phyloP scores from a whole-genome alignment of 1,284 basidiomycete genomes.

The Tausonia pullulans region DNA sequence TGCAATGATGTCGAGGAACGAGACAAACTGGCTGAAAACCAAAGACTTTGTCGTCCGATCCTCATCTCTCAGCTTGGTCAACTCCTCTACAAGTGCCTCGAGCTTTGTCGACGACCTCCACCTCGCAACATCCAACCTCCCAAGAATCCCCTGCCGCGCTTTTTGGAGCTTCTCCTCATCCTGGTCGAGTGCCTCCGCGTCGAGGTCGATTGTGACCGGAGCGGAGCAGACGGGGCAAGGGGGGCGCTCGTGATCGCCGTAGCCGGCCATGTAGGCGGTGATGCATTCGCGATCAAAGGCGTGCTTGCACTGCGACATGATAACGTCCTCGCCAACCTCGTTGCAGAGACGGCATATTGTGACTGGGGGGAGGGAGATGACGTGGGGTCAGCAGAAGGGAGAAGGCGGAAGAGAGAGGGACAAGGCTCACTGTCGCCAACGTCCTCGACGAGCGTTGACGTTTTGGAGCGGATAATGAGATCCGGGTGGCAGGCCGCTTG shows the following conservation, averaged over 20 bases:
- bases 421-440: conserved; percentile 37
- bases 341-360: conserved; percentile 87
- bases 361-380: neutral
- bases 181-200: conserved; percentile 79
- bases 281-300: conserved; percentile 85
- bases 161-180: conserved; percentile 49
- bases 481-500: conserved; percentile 91
- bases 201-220: conserved; percentile 85
- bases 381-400: neutral
- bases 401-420: neutral
- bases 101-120: conserved; percentile 97
- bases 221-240: conserved; percentile 93
- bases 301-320: conserved; percentile 67
- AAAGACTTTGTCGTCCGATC: conserved; percentile 92
- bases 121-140: conserved; percentile 71
- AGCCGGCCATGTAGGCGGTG: conserved; percentile 74
- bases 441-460: conserved; percentile 57
- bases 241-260: conserved; percentile 62
- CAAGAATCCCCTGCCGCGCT: conserved; percentile 81
- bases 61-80: conserved; percentile 67
- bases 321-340: conserved; percentile 91
- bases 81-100: conserved; percentile 89
- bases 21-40: conserved; percentile 90
- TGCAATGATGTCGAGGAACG: conserved; percentile 68
- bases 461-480: conserved; percentile 66